Base-by-base conservation (phyloP, 305 asterid genomes). In the Fraxinus ornus region DNA sequence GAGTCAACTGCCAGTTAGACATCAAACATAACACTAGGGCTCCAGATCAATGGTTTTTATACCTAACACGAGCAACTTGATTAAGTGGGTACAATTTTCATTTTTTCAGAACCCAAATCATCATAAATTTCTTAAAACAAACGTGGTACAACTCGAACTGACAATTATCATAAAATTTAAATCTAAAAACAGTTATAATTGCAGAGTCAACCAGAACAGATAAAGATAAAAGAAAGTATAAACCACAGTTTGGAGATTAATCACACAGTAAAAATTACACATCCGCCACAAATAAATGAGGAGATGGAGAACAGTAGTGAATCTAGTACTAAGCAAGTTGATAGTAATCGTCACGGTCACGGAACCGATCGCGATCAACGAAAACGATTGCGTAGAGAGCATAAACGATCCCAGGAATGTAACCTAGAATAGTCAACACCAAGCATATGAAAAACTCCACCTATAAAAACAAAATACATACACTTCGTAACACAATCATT, bases 401-500 rank as follows among this genome's bases (percentile, higher is more conserved):
- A 85, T 94, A 94, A 60, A 94, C 91, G 6, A 93, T 91, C 28
- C 98, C 98, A 55, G 98, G 98, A 77, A 94, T 41, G 84, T 93
- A 94, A 17, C 98, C 98, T 52, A 94, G 81, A 72, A 94, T 89
- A 2, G 98, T 94, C 88, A 94, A 79, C 62, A 93, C 21, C 93
- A 94, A 91, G 86, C 98, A 94, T 78, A 94, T 93, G 88, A 93
- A 88, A 88, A 94, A 94, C 90, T 94, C 97, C 10, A 66, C 79
- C 98, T 92, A 90, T 76, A 62, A 86, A 78, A 84, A 13, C 24
- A 44, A n/a, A 4, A 71, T 17, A n/a, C 21, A 5, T 4, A 3
- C 32, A 44, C 55, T 28, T 22, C 82, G 75, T 15, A 39, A 49
- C 68, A 33, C 39, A n/a, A 71, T 7, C 22, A 15, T 2, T 39